phyloP scores from a whole-genome alignment of 257 asterid species.

The Nicotiana otophora region DNA sequence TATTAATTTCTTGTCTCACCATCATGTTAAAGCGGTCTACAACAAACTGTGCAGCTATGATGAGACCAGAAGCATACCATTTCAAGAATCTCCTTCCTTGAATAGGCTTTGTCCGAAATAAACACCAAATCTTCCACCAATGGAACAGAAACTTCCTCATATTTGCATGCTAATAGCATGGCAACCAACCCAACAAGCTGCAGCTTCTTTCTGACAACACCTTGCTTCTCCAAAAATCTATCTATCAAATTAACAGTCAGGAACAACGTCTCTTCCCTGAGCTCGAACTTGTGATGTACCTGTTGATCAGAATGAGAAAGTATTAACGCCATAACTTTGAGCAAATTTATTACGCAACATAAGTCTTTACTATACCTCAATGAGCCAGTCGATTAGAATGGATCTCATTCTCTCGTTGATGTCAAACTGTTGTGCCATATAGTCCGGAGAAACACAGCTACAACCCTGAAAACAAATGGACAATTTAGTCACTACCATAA shows the following conservation, averaged over 20 bases:
- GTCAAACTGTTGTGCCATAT: slow-evolving; percentile 74
- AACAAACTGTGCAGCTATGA: too few relatives aligned
- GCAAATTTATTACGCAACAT: not conserved
- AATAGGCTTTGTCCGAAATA: slow-evolving; percentile 86
- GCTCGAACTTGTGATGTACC: slow-evolving; percentile 96
- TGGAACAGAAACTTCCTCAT: slow-evolving; percentile 87
- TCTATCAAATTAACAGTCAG: slow-evolving; percentile 79
- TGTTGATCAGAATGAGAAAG: slow-evolving; percentile 16
- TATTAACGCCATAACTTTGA: not conserved
- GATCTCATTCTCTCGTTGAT: slow-evolving; percentile 84
- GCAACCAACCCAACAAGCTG: slow-evolving; percentile 95
- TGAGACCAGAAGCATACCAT: slow-evolving; percentile 41
- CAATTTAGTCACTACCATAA: not conserved
- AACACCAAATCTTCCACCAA: slow-evolving; percentile 78
- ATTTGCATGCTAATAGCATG: slow-evolving; percentile 88
- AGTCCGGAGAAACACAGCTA: slow-evolving; percentile 74
- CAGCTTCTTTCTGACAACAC: slow-evolving; percentile 70
- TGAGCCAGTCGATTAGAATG: slow-evolving; percentile 88
- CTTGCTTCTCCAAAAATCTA: slow-evolving; percentile 70
- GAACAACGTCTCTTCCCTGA: slow-evolving; percentile 75
- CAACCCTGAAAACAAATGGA: slow-evolving; percentile 36
- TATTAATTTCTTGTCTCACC: too few relatives aligned
- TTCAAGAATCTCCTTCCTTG: slow-evolving; percentile 74
- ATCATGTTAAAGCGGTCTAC: too few relatives aligned
- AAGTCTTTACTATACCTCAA: slow-evolving; percentile 44